Conservation (phyloP, 2,329 filamentous ascomycete species). For the Fusarium equiseti region DNA sequence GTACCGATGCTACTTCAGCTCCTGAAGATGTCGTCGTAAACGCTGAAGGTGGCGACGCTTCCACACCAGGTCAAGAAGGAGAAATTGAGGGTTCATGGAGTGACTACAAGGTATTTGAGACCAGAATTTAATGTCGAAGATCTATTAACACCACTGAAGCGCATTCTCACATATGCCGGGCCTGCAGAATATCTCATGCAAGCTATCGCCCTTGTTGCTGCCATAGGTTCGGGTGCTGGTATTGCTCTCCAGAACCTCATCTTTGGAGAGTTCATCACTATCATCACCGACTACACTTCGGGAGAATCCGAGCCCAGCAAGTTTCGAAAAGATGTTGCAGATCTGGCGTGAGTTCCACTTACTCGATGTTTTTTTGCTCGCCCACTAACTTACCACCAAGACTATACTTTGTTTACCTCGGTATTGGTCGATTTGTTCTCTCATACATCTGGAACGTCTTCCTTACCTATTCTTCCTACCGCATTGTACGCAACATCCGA, state of each 20-base stretch:
- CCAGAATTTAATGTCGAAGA: background rate
- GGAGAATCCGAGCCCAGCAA: conserved; percentile 41
- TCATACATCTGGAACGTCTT: conserved; percentile 61
- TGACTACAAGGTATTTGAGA: conserved; percentile 39
- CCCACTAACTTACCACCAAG: conserved; percentile 46
- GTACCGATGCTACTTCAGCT: conserved; percentile 9
- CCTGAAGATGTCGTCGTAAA: conserved; percentile 21
- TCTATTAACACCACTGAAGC: conserved; percentile 41
- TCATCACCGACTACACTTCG: conserved; percentile 51
- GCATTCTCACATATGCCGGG: conserved; percentile 50
- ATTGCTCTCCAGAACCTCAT: conserved; percentile 56
- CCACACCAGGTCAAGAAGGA: conserved; percentile 18
- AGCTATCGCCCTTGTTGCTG: conserved; percentile 48
- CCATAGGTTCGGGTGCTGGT: conserved; percentile 54
- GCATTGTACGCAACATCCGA: conserved; percentile 62
- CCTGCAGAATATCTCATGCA: conserved; percentile 48
- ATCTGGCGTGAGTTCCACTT: conserved; percentile 53
- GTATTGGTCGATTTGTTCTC: conserved; percentile 64
- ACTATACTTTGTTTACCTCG: conserved; percentile 70
- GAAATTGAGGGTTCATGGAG: conserved; percentile 38
- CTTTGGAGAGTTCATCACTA: conserved; percentile 55
- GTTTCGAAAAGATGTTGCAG: conserved; percentile 50
- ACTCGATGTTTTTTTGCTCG: conserved; percentile 32
- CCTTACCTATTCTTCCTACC: conserved; percentile 63
- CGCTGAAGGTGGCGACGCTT: conserved; percentile 10